Evolutionary conservation across 2,329 filamentous ascomycete genomes (phyloP), one percentile per base, ranked within the genome.

Genomic region (Lasiodiplodia citricola): DNA sequence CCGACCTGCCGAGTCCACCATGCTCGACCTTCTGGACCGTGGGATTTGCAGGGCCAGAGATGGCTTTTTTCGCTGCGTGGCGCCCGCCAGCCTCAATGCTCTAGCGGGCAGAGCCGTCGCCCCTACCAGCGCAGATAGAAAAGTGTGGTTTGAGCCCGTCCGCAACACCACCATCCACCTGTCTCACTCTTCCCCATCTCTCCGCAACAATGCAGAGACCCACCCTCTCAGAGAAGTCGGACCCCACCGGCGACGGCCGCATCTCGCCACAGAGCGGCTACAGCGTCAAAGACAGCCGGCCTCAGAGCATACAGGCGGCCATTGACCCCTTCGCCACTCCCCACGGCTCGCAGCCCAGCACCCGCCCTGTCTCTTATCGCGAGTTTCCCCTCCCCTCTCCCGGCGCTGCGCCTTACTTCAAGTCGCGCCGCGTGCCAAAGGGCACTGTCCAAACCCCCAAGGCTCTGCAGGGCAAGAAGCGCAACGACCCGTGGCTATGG

Each of bases 401-500:
- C n/a, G 44, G 55, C 11, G 65, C 54, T 8, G 38, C 28, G 7
- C 55, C 55, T 7, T 68, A 56, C n/a, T 68, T 68, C 44, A 23
- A 47, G n/a, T 63, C 56, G 10, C 47, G 66, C 3, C 28, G 57
- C 55, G 57, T 38, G 0, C 56, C 56, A 14, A 68, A 68, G 47
- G 66, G 66, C n/a, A 63, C 37, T 6, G 35, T 68, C 7, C 56
- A 68, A 25, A 68, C 66, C 4, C 66, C 66, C 14, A 58, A 58
- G 28, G 57, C 37, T 11, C 44, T 58, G 35, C 44, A 47, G n/a
- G 57, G 57, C 37, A 68, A 62, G 50, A 55, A 44, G 35, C 28
- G 41, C 16, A 63, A 37, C 10, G 66, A 68, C 25, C 56, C 51
- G 16, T 68, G 66, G 66, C 66, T 68, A 6, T 68, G 66, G 66